A percentile compares a stretch with the other conserved stretches of the same genome.
Evolutionary conservation across 495 filamentous ascomycete genomes (phyloP).

Genomic region (Trichoderma erinaceum): DNA sequence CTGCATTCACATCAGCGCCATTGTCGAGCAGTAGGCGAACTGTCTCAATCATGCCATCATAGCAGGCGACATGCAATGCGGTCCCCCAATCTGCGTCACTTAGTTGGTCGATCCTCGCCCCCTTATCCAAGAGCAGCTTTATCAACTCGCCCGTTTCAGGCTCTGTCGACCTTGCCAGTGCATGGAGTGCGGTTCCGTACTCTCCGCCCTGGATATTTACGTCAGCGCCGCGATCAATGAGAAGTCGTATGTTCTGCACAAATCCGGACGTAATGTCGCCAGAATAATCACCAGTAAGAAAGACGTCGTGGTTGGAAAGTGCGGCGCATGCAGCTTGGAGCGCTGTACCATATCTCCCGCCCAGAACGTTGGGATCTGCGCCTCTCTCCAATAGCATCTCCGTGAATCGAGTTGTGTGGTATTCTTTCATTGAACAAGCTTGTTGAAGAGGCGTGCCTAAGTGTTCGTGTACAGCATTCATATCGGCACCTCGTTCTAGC

Average conservation of each 20-base stretch:
- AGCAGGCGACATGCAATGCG: neutral
- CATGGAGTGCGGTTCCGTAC: neutral
- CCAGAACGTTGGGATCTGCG: neutral
- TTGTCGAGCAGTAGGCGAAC: neutral
- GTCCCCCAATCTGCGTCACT: neutral
- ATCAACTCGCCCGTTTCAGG: neutral
- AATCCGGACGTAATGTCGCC: too few species aligned
- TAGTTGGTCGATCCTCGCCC: neutral
- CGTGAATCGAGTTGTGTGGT: neutral
- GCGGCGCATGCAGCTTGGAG: neutral
- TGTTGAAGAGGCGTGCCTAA: neutral
- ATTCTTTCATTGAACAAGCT: neutral
- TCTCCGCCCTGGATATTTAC: neutral
- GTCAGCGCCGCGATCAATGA: too few species aligned
- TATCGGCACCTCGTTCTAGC: neutral
- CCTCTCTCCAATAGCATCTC: neutral
- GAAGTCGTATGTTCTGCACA: too few species aligned
- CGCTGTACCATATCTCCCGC: neutral
- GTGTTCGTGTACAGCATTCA: neutral
- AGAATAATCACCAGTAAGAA: too few species aligned
- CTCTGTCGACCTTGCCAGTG: neutral
- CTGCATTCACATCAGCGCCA: neutral
- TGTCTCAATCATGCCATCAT: neutral
- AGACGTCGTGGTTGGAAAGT: too few species aligned
- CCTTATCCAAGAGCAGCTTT: neutral